These are phyloP conservation scores for Sphagnum fallax DNA, from an alignment of 228 moss, liverwort and hornwort species.

Conservation along the genomic window DNA sequence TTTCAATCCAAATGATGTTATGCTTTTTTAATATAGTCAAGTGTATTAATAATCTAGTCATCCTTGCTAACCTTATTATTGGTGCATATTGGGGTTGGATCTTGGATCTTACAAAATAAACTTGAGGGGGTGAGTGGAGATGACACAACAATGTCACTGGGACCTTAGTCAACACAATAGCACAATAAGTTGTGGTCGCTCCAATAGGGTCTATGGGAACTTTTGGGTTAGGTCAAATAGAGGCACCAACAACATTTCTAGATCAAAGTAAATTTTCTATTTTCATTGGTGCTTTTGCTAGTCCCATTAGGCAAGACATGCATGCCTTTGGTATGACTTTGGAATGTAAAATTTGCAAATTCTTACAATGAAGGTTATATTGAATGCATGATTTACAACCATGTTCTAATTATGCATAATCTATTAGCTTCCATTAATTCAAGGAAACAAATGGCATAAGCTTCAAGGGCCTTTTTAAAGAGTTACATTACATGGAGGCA, in stretches of 20 bases:
- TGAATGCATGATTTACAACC: too few species aligned
- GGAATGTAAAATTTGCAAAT: too few species aligned
- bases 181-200: slow-evolving; percentile 36
- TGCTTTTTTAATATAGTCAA: too few species aligned
- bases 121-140: slow-evolving; percentile 68
- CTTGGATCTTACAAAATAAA: slow-evolving; percentile 49
- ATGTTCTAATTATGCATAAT: too few species aligned
- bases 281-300: slow-evolving; percentile 83
- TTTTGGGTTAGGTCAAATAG: slow-evolving; percentile 47
- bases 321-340: slow-evolving; percentile 37
- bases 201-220: slow-evolving; percentile 34
- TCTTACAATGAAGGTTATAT: too few species aligned
- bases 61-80: background rate
- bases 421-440: too few species aligned
- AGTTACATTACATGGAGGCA: too few species aligned
- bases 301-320: slow-evolving; percentile 81
- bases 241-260: slow-evolving; percentile 10
- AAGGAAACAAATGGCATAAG: too few species aligned
- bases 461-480: too few species aligned
- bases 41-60: background rate
- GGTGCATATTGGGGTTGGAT: background rate
- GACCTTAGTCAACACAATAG: slow-evolving; percentile 61
- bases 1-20: slow-evolving; percentile 22
- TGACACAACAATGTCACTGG: slow-evolving; percentile 93
- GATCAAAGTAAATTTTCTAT: slow-evolving; percentile 84